Conservation (phyloP, 257 asterid species). For the Rubia yunnanensis region DNA sequence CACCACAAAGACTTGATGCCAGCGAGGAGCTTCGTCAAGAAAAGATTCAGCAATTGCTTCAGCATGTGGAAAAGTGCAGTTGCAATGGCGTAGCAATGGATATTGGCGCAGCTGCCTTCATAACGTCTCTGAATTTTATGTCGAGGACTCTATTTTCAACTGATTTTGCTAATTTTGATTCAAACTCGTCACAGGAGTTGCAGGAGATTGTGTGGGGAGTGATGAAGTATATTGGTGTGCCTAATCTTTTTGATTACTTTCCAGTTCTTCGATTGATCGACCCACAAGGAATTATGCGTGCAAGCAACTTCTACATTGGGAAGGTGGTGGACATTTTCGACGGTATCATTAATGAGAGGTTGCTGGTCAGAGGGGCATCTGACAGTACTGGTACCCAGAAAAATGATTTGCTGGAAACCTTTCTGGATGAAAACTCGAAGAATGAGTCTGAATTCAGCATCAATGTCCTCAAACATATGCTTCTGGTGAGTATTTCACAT, state of each 20-base stretch:
- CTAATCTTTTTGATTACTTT: constrained; percentile 13
- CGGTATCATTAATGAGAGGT: constrained; percentile 12
- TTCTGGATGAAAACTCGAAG: neutral
- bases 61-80: constrained; percentile 12
- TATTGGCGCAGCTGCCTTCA: constrained; percentile 19
- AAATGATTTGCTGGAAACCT: neutral
- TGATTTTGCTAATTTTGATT: constrained; percentile 12
- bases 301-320: neutral
- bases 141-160: constrained; percentile 17
- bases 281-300: constrained; percentile 13
- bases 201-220: constrained; percentile 13
- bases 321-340: constrained; percentile 14
- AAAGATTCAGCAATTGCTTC: constrained; percentile 14
- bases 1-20: constrained; percentile 4
- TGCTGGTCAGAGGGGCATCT: neutral
- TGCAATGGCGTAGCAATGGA: neutral
- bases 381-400: neutral
- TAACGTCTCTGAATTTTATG: constrained; percentile 18
- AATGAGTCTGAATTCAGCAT: neutral
- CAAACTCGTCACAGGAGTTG: constrained; percentile 12
- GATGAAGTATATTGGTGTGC: neutral
- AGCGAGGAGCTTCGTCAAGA: constrained; percentile 22
- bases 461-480: neutral
- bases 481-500: neutral
- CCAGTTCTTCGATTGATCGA: constrained; percentile 14